Percentiles rank a stretch among this genome's conserved stretches.
Conservation (phyloP, 2,329 filamentous ascomycete species). For the Aureobasidium lini region DNA sequence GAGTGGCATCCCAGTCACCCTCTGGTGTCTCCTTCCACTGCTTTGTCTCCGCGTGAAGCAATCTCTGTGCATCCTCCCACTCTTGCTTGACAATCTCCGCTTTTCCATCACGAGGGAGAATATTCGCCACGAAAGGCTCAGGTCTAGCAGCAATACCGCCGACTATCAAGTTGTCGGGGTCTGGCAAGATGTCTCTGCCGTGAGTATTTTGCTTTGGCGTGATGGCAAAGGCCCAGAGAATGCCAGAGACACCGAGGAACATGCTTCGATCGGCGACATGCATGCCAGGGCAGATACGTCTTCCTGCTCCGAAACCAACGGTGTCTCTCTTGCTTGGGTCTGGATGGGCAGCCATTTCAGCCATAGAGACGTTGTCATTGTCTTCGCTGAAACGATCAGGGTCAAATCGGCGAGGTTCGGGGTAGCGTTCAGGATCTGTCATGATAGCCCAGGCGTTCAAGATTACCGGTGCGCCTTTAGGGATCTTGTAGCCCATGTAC, state of each 20-base stretch:
- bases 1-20: background rate
- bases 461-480: conserved; percentile 29
- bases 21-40: background rate
- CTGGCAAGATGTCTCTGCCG: conserved; percentile 31
- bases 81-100: background rate
- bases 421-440: conserved; percentile 31
- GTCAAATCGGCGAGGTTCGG: conserved; percentile 32
- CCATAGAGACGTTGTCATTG: conserved; percentile 20
- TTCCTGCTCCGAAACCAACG: conserved; percentile 49
- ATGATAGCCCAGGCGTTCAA: conserved; percentile 36
- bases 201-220: conserved; percentile 20
- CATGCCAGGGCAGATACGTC: conserved; percentile 52
- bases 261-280: conserved; percentile 46
- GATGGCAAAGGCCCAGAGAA: conserved; percentile 40
- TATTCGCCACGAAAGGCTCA: background rate
- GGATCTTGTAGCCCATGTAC: conserved; percentile 29
- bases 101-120: background rate
- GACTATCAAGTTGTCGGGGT: conserved; percentile 26
- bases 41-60: background rate
- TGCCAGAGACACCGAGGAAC: conserved; percentile 41
- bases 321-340: conserved; percentile 42
- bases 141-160: background rate
- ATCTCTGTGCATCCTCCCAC: background rate
- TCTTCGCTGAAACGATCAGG: conserved; percentile 24
- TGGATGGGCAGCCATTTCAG: conserved; percentile 27